Conservation (phyloP, 148 eudicot genomes). For the Cornus florida region DNA sequence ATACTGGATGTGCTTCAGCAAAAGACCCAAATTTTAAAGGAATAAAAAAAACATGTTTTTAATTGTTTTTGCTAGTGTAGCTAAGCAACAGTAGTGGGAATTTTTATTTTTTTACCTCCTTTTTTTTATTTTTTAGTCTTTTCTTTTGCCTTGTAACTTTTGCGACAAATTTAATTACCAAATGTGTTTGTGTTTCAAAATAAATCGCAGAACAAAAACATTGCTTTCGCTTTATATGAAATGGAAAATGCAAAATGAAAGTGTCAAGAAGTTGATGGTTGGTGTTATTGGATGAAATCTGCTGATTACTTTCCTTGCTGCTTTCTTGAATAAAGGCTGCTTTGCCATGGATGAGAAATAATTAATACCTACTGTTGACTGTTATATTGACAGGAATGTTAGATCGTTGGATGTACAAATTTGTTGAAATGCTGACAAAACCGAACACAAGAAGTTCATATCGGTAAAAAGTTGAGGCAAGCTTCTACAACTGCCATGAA, state of each 20-base stretch:
- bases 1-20: too few relatives aligned
- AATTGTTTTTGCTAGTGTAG: too few relatives aligned
- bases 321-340: neutral
- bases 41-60: too few relatives aligned
- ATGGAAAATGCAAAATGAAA: neutral
- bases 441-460: slow-evolving; percentile 44
- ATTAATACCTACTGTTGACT: neutral
- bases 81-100: too few relatives aligned
- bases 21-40: too few relatives aligned
- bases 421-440: slow-evolving; percentile 65
- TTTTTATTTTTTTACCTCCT: too few relatives aligned
- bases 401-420: slow-evolving; percentile 89
- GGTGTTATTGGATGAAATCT: slow-evolving; percentile 2
- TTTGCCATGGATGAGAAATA: neutral
- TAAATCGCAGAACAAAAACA: too few relatives aligned
- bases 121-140: too few relatives aligned
- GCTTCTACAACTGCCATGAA: neutral
- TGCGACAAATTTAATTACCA: too few relatives aligned
- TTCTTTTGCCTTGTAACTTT: too few relatives aligned
- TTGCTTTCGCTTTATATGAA: too few relatives aligned
- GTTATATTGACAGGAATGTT: slow-evolving; percentile 64
- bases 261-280: neutral
- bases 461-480: slow-evolving; percentile 17
- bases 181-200: too few relatives aligned
- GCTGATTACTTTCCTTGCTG: neutral